These are phyloP conservation scores for Choiromyces venosus DNA, from an alignment of 495 filamentous ascomycete genomes.

Conservation along the genomic window DNA sequence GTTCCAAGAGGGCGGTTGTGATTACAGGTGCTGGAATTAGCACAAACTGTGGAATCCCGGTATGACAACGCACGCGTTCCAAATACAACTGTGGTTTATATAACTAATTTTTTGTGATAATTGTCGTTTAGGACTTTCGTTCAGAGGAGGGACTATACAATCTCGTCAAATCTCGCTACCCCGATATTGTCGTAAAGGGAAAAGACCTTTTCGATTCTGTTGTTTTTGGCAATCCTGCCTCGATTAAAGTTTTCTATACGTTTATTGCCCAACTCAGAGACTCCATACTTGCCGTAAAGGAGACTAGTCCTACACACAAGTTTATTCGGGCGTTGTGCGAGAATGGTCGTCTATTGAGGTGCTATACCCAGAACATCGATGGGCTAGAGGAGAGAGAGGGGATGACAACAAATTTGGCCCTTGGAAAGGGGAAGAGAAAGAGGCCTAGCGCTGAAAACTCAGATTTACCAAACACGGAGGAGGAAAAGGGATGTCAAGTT, in stretches of 20 bases:
- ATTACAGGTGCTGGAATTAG: constrained; percentile 67
- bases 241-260: constrained; percentile 61
- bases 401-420: constrained; percentile 48
- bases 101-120: constrained; percentile 24
- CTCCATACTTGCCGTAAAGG: constrained; percentile 50
- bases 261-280: constrained; percentile 60
- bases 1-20: constrained; percentile 59
- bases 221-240: constrained; percentile 58
- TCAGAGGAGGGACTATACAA: constrained; percentile 66
- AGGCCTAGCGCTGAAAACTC: constrained; percentile 37
- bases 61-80: constrained; percentile 44
- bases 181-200: constrained; percentile 51
- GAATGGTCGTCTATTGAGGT: constrained; percentile 56
- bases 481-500: constrained; percentile 50
- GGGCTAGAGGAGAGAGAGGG: constrained; percentile 61
- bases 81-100: constrained; percentile 24
- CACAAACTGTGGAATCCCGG: constrained; percentile 67
- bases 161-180: constrained; percentile 60
- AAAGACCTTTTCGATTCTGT: constrained; percentile 62
- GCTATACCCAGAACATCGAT: constrained; percentile 70
- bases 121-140: constrained; percentile 57
- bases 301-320: constrained; percentile 55
- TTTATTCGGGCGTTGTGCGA: constrained; percentile 60
- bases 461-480: constrained; percentile 37
- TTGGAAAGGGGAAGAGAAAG: constrained; percentile 53